Percentiles rank a stretch among this genome's conserved stretches.
Conservation (phyloP, 495 filamentous ascomycete genomes). For the Neurospora tetraspora region DNA sequence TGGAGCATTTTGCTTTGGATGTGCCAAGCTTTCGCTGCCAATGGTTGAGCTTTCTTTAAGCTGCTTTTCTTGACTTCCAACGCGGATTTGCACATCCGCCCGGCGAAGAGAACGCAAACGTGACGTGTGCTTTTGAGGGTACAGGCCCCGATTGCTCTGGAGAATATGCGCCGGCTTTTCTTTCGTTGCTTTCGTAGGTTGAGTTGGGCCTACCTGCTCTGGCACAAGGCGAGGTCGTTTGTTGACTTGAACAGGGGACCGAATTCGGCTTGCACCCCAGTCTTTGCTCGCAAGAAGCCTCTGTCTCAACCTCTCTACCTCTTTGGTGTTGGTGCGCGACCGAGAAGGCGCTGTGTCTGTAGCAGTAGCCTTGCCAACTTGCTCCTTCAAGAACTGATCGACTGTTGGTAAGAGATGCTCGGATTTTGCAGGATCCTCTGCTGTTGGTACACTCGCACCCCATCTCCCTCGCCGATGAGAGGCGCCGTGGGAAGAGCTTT, state of each 20-base stretch:
- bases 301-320: slow-evolving; percentile 10
- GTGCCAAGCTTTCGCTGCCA: background rate
- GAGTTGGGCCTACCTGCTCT: background rate
- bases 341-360: background rate
- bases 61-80: slow-evolving; percentile 29
- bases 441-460: background rate
- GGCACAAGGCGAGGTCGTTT: background rate
- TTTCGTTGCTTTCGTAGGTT: background rate
- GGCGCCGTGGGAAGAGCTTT: background rate
- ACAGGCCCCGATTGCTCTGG: background rate
- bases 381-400: slow-evolving; percentile 11
- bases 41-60: slow-evolving; percentile 12
- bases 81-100: slow-evolving; percentile 21
- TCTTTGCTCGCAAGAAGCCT: slow-evolving; percentile 13
- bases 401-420: slow-evolving; percentile 5
- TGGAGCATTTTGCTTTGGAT: background rate
- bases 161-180: slow-evolving; percentile 5
- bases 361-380: background rate
- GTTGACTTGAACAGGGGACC: background rate
- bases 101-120: background rate
- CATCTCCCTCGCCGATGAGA: background rate
- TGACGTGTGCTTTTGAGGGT: background rate
- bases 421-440: background rate
- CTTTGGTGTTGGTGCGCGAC: background rate
- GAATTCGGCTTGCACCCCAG: slow-evolving; percentile 10